Percentiles rank a stretch among this genome's conserved stretches.
Conservation (phyloP, 2,329 filamentous ascomycete genomes). For the Phoma herbarum region DNA sequence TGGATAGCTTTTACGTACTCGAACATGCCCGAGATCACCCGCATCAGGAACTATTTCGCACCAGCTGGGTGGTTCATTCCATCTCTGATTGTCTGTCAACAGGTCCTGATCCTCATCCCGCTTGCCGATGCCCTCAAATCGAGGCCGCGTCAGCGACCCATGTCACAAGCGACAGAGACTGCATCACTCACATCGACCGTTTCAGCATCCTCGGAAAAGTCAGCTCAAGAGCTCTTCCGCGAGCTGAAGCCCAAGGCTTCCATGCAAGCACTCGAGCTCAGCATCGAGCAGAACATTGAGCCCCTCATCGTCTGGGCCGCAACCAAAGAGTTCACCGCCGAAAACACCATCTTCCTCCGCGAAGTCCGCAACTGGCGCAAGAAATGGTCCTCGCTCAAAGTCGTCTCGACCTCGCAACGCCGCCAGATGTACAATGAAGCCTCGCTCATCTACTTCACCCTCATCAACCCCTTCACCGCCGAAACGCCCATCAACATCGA, state of each 20-base stretch:
- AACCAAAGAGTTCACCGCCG: conserved; percentile 49
- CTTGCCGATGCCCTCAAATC: conserved; percentile 42
- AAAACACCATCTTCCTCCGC: conserved; percentile 51
- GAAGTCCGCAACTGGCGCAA: conserved; percentile 51
- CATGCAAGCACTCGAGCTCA: conserved; percentile 50
- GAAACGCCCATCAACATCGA: conserved; percentile 52
- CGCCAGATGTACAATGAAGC: conserved; percentile 51
- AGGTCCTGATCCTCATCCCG: conserved; percentile 49
- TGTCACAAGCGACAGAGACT: conserved; percentile 37
- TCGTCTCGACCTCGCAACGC: conserved; percentile 43
- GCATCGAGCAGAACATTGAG: conserved; percentile 48
- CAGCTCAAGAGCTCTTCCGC: conserved; percentile 32
- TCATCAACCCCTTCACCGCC: conserved; percentile 50
- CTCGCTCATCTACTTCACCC: conserved; percentile 50
- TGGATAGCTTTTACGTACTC: conserved; percentile 51
- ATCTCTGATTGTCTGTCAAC: conserved; percentile 49
- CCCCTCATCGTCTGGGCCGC: conserved; percentile 49
- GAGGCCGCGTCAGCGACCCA: conserved; percentile 26
- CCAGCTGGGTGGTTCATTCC: conserved; percentile 51
- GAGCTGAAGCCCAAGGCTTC: conserved; percentile 47
- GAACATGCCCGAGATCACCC: conserved; percentile 29
- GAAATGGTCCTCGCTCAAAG: conserved; percentile 42
- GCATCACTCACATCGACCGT: conserved; percentile 39
- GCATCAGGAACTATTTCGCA: conserved; percentile 45
- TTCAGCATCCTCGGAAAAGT: conserved; percentile 35